Conservation (phyloP, 768 basidiomycete genomes). For the Hysterangium stoloniferum region DNA sequence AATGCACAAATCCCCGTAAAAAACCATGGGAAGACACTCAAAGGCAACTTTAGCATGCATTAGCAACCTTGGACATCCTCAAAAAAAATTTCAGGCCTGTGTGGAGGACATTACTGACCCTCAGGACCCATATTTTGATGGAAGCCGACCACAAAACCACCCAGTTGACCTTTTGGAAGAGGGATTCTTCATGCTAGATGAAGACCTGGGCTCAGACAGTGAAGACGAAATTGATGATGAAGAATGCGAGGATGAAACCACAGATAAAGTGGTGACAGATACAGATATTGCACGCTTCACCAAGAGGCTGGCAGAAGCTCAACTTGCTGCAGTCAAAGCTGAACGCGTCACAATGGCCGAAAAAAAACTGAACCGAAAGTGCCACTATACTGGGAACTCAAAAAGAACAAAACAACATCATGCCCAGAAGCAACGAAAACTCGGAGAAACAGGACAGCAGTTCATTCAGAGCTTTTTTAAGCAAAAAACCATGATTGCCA, state of each 20-base stretch:
- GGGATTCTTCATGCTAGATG: too few species aligned
- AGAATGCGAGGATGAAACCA: background rate
- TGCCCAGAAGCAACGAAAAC: background rate
- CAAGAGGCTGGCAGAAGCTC: background rate
- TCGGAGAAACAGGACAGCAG: background rate
- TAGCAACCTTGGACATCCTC: too few species aligned
- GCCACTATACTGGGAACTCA: slow-evolving; percentile 5
- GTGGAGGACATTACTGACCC: too few species aligned
- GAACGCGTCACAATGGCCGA: background rate
- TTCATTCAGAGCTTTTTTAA: background rate
- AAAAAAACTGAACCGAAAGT: background rate
- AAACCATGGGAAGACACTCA: too few species aligned
- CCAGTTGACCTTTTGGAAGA: too few species aligned
- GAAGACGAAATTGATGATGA: background rate
- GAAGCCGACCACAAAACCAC: too few species aligned
- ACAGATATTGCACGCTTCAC: slow-evolving; percentile 3
- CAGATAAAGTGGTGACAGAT: slow-evolving; percentile 1
- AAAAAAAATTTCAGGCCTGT: too few species aligned
- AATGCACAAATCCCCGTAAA: too few species aligned
- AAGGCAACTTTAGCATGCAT: too few species aligned
- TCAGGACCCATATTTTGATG: too few species aligned
- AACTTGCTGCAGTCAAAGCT: background rate
- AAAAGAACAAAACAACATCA: background rate
- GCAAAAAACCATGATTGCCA: too few species aligned
- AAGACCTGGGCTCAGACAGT: too few species aligned